Base-by-base conservation (phyloP, 768 basidiomycete species). In the Mycena latifolia region DNA sequence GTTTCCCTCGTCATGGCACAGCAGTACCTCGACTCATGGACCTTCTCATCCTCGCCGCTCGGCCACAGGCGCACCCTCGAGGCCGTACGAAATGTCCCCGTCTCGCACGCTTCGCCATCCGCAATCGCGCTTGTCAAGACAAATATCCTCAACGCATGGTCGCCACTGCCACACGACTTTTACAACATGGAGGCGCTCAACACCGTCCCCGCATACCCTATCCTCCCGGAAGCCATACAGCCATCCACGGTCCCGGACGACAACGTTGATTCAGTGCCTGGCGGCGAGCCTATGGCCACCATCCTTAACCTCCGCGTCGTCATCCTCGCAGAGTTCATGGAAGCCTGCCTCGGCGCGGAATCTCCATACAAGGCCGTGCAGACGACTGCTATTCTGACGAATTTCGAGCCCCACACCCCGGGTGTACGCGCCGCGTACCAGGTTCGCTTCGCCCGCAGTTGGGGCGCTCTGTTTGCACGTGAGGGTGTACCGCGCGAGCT, bases 341-440 rank as follows among this genome's bases (percentile, higher is more conserved):
- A 41, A 41, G 15, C 14, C 4, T 41, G 39, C 20, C 15, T 7
- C 39, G 39, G 20, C 6, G 15, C 39, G 8, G 45, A 46, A 3
- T 3, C 24, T n/a, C 45, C 45, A 5, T 24, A 33, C 31, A 33
- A 33, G 31, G 31, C 31, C 6, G 31, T 11, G 11, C 6, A 33
- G 31, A 33, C 31, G 31, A 5, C 11, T 11, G 31, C 31, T 11
- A 33, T 33, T 33, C 31, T 33, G 11, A 33, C 31, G 31, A 46
- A 46, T 12, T 46, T 46, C 22, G 7, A 5, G 45, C 45, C 45
- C n/a, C 20, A 24, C 7, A n/a, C 5, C 5, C 45, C 45, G 2
- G 45, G 45, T 2, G 45, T 46, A n/a, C 45, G 45, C 45, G 45
- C 45, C 10, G 45, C n/a, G 45, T 46, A 46, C n/a, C 45, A 46